Percentiles rank a stretch among this genome's conserved stretches.
phyloP scores from a whole-genome alignment of 306 rosid genomes.

The Astragalus membranaceus region DNA sequence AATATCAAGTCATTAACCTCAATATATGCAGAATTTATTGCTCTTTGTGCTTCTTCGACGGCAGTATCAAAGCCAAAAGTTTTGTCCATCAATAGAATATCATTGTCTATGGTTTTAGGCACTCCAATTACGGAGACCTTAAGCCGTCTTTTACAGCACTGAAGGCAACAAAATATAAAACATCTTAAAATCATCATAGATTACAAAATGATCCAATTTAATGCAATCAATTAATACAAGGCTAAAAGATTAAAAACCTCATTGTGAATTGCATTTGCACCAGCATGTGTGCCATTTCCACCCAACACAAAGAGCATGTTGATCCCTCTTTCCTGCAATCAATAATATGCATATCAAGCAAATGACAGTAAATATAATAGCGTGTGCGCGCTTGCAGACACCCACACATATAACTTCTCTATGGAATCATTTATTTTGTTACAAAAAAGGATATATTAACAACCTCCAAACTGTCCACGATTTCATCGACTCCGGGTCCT shows the following conservation, averaged over 20 bases:
- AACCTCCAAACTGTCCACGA: constrained; percentile 82
- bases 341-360: constrained; percentile 12
- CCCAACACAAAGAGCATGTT: constrained; percentile 97
- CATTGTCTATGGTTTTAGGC: constrained; percentile 95
- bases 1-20: constrained; percentile 49
- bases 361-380: not conserved
- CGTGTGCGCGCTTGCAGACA: not conserved
- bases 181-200: not conserved
- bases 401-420: not conserved
- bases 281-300: constrained; percentile 98
- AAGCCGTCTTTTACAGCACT: constrained; percentile 70
- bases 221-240: constrained; percentile 5
- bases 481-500: constrained; percentile 65
- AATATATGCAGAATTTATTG: constrained; percentile 91
- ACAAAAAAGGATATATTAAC: constrained; percentile 5
- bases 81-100: constrained; percentile 89
- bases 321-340: constrained; percentile 79
- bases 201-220: constrained; percentile 10
- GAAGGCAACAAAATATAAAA: constrained; percentile 1
- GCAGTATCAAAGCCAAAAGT: constrained; percentile 99
- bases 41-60: constrained; percentile 97
- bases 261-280: constrained; percentile 86
- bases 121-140: constrained; percentile 88
- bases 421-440: not conserved
- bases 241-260: constrained; percentile 55